These are phyloP conservation scores for Akanthomyces dipterigenus DNA, from an alignment of 2,329 filamentous ascomycete species.

Conservation along the genomic window DNA sequence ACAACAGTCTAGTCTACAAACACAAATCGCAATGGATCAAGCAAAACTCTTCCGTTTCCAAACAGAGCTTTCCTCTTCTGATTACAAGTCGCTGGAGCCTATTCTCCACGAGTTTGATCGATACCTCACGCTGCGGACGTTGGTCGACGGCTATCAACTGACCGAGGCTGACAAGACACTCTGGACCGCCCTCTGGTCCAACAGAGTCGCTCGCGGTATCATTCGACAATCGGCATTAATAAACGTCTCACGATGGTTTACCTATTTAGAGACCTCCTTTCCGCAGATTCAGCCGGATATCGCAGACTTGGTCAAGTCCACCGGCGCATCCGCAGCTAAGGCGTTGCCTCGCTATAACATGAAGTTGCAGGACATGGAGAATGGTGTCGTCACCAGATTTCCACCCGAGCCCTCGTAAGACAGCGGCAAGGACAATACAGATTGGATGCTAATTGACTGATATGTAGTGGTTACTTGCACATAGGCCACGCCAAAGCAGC, in stretches of 20 bases:
- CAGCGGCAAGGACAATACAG: constrained; percentile 12
- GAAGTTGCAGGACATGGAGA: constrained; percentile 67
- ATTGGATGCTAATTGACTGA: neutral
- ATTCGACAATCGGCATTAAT: neutral
- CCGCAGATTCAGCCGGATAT: neutral
- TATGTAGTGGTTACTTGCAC: constrained; percentile 63
- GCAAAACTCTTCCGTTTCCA: too few species aligned
- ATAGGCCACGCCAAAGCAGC: constrained; percentile 87
- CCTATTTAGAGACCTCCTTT: neutral
- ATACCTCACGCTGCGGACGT: constrained; percentile 3
- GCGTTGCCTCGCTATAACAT: constrained; percentile 57
- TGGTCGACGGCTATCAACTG: neutral
- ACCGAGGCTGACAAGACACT: neutral
- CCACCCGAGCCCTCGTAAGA: constrained; percentile 75
- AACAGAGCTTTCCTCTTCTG: neutral
- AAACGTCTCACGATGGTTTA: constrained; percentile 8
- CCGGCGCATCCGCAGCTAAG: neutral
- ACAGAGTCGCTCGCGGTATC: neutral
- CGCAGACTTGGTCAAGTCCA: neutral
- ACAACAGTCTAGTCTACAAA: too few species aligned
- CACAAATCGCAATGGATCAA: too few species aligned
- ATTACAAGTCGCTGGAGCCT: neutral
- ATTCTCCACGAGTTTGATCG: neutral
- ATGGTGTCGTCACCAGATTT: constrained; percentile 79
- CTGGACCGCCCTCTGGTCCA: neutral